phyloP scores from a whole-genome alignment of 75 land plant species.

The Gnetum montanum region DNA sequence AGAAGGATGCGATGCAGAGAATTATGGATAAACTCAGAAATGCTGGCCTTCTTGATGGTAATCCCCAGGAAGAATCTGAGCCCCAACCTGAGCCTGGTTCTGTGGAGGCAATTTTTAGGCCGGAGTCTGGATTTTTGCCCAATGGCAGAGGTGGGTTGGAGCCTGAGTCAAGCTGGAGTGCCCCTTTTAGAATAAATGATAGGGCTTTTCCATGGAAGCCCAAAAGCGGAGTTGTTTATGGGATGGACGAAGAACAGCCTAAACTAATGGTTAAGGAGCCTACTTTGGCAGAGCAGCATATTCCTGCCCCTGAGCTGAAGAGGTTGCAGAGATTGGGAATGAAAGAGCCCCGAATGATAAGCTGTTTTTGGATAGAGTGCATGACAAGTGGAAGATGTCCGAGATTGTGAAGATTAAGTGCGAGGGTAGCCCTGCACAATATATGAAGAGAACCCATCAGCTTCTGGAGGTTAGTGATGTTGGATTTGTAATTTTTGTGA shows the following conservation, averaged over 20 bases:
- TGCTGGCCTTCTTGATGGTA: constrained; percentile 34
- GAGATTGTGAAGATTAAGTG: constrained; percentile 78
- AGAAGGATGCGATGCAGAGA: constrained; percentile 31
- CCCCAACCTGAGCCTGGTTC: constrained; percentile 33
- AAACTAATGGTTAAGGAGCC: constrained; percentile 17
- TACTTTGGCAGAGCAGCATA: constrained; percentile 68
- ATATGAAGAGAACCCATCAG: constrained; percentile 78
- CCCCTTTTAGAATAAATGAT: constrained; percentile 4
- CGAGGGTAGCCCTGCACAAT: constrained; percentile 65
- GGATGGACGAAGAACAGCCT: constrained; percentile 7
- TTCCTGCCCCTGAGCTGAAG: constrained; percentile 53
- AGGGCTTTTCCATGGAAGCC: constrained; percentile 56
- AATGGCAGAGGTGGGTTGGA: constrained; percentile 46
- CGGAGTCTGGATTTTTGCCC: constrained; percentile 49
- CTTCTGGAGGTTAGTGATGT: constrained; percentile 74
- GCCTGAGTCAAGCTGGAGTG: constrained; percentile 9
- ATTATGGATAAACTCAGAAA: constrained; percentile 52
- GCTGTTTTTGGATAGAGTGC: constrained; percentile 54
- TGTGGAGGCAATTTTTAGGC: constrained; percentile 55
- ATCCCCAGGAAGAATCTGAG: constrained; percentile 9
- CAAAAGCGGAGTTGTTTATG: too few species aligned
- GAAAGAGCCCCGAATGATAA: constrained; percentile 56
- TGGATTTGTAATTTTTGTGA: too few species aligned
- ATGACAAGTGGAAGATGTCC: constrained; percentile 52
- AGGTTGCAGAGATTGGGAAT: constrained; percentile 51